Evolutionary conservation across 306 rosid species (phyloP).

Genomic region (Corylus americana): DNA sequence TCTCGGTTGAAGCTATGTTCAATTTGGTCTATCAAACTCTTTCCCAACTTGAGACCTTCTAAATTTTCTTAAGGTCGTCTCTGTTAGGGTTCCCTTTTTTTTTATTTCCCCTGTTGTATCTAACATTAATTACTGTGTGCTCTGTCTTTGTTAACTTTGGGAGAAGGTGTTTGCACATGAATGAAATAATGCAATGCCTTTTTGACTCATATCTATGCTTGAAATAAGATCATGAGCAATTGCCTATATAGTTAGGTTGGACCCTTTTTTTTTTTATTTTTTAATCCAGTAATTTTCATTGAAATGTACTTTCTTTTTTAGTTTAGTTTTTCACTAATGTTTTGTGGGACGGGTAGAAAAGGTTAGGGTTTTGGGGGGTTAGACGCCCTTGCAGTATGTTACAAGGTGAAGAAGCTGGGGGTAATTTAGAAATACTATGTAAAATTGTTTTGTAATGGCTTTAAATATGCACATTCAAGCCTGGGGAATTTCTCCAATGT

Average conservation of each 20-base stretch:
- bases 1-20: constrained; percentile 13
- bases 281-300: background rate
- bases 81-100: background rate
- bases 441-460: background rate
- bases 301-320: background rate
- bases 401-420: background rate
- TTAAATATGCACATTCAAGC: background rate
- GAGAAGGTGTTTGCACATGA: background rate
- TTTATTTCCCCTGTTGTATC: background rate
- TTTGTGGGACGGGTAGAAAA: background rate
- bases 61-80: background rate
- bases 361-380: too few species aligned
- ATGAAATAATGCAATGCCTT: background rate
- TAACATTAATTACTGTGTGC: constrained; percentile 14
- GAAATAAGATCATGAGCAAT: background rate
- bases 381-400: background rate
- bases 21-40: constrained; percentile 9
- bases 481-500: background rate
- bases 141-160: constrained; percentile 12
- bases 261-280: too few species aligned
- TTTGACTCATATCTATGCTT: background rate
- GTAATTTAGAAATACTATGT: background rate
- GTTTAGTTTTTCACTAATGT: background rate
- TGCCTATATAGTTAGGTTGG: background rate
- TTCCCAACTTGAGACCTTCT: constrained; percentile 18